These are phyloP conservation scores for Nakaseomyces nivariensis DNA, from an alignment of 1,139 yeast species.

Conservation along the genomic window DNA sequence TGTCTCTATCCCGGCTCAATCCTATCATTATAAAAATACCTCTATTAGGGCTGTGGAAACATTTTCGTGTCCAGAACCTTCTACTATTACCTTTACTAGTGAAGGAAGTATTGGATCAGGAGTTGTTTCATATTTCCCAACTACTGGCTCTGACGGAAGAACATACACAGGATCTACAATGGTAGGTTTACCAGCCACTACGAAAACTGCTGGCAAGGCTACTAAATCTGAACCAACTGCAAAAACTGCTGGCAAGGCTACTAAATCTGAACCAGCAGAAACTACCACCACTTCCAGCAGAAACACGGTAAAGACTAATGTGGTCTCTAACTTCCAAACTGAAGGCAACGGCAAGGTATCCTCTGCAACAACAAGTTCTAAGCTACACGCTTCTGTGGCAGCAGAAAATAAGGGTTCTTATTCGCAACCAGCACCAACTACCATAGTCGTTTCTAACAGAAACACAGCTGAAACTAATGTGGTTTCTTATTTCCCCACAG, in stretches of 20 bases:
- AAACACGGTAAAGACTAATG: not conserved
- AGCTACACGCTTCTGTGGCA: not conserved
- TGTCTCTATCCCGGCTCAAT: too few species aligned
- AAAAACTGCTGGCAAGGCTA: not conserved
- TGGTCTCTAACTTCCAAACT: not conserved
- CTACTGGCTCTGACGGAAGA: too few species aligned
- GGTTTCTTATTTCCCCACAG: not conserved
- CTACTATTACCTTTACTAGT: too few species aligned
- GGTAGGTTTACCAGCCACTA: too few species aligned
- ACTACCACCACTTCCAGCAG: not conserved
- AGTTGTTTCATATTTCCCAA: too few species aligned
- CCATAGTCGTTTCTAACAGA: not conserved
- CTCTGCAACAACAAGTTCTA: not conserved
- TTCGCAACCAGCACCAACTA: not conserved
- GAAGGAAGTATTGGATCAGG: too few species aligned
- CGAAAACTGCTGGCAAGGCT: not conserved
- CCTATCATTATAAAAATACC: too few species aligned
- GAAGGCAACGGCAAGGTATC: not conserved
- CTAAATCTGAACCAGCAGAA: not conserved
- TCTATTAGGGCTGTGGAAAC: too few species aligned
- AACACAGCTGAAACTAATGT: not conserved
- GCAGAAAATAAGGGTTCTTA: not conserved
- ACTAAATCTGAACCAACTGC: not conserved
- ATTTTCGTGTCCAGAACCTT: too few species aligned
- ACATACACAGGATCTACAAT: too few species aligned